Base-by-base conservation (phyloP, 2,329 filamentous ascomycete genomes). In the Beauveria asiatica region DNA sequence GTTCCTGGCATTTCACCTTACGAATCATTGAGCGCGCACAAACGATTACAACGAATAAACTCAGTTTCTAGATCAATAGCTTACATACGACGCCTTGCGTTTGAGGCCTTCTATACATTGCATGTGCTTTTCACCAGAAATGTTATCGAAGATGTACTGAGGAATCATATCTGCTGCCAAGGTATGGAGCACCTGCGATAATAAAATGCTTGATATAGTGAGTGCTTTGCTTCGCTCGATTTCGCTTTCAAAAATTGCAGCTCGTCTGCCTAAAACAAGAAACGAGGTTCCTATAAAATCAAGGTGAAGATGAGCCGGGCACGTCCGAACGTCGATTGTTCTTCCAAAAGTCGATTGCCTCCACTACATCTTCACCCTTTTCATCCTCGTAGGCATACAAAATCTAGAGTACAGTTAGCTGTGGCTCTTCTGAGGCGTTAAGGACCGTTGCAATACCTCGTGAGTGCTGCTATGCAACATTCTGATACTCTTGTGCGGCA, bases 341-440 rank as follows among this genome's bases (percentile, higher is more conserved):
- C 77, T 86, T 90, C 93, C 93, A 99, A 78, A 99, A 99, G 76
- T 99, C 94, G 70, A 99, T 84, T 64, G 91, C 92, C 67, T 94
- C 92, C 64, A 99, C 89, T 57, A 96, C 87, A 71, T 99, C 94
- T 71, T 95, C 90, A 66, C 94, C 93, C 65, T 85, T 80, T 73
- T 99, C 94, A 70, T 97, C 93, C 78, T 99, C 94, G 72, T 97
- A 97, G 53, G 94, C 93, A 75, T 97, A 97, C 57, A 99, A 76
- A 67, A 99, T 97, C 94, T 99, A 45, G 8, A n/a, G 45, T 1
- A 21, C 25, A 41, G 59, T 69, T 61, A 68, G 57, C 50, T 49
- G 55, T 13, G 16, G 10, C 48, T 30, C 8, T 53, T 39, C 3
- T 19, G 8, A 17, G 21, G 51, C 13, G 10, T 17, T 19, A 33